Base-by-base conservation (phyloP, 2,329 filamentous ascomycete genomes). In the Periconia digitata region DNA sequence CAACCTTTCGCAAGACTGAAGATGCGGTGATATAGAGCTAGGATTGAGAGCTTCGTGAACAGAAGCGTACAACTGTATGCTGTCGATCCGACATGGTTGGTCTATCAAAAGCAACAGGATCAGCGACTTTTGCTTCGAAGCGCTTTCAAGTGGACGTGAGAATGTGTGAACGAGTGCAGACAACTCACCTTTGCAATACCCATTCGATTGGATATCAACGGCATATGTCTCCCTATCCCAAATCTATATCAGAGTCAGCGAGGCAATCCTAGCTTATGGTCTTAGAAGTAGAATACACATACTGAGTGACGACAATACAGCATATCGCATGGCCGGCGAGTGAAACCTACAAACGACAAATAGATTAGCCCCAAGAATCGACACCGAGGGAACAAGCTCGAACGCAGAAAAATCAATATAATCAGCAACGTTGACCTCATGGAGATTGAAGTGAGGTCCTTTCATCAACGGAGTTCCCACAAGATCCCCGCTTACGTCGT, bases 1-100 rank as follows among this genome's bases (percentile, higher is more conserved):
- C 53, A 56, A 15, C 46, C 46, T 13, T 24, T 24, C 1, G 47
- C 44, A 18, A 47, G 36, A 12, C 40, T 15, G 41, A 56, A 56
- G 39, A 56, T 54, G 23, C 53, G 50, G 15, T 10, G 10, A 34
- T 56, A 56, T 20, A 56, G 46, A 20, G 22, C 27, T 2, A 56
- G 41, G 27, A 56, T 51, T 15, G 47, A 51, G 5, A 56, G 42
- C 24, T 56, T 56, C 36, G 45, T 43, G 16, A 42, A 27, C 20
- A 45, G 24, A 16, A 51, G 50, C 29, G 47, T 21, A 15, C 51
- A 20, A 22, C 49, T 56, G 40, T 56, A 56, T 35, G 47, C 49
- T 2, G 46, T 50, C 40, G 49, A 40, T 6, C 43, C 47, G 2
- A 41, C 40, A 2, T 54, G 40, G 2, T 44, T 41, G 13, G 32